A percentile compares a stretch with the other conserved stretches of the same genome.
phyloP scores from a whole-genome alignment of 2,329 filamentous ascomycete species.

The Ascochyta rabiei region DNA sequence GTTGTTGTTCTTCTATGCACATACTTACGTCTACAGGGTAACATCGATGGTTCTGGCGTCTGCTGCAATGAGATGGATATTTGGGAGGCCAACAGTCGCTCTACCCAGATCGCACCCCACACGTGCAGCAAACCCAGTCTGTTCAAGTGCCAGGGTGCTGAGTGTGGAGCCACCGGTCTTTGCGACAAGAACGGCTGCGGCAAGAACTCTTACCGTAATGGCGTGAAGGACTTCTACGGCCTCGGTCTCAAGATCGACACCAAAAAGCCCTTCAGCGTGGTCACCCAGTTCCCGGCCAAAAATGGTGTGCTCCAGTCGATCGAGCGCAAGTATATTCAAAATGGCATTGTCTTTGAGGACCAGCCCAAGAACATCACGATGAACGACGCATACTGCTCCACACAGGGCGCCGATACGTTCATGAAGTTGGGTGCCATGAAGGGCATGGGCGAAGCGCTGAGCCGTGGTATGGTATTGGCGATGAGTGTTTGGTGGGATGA shows the following conservation, averaged over 20 bases:
- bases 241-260: slow-evolving; percentile 60
- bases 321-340: slow-evolving; percentile 69
- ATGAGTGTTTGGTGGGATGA: slow-evolving; percentile 64
- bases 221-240: slow-evolving; percentile 38
- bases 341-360: slow-evolving; percentile 65
- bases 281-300: slow-evolving; percentile 70
- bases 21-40: slow-evolving; percentile 50
- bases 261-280: slow-evolving; percentile 65
- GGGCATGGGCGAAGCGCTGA: slow-evolving; percentile 56
- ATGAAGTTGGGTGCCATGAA: slow-evolving; percentile 50
- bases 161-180: slow-evolving; percentile 44
- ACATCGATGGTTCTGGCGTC: slow-evolving; percentile 52
- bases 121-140: slow-evolving; percentile 55
- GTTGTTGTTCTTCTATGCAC: slow-evolving; percentile 23
- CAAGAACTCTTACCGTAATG: slow-evolving; percentile 41
- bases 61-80: slow-evolving; percentile 65
- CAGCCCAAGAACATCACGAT: slow-evolving; percentile 48
- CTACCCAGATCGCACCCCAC: slow-evolving; percentile 57
- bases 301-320: slow-evolving; percentile 65
- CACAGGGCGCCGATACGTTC: slow-evolving; percentile 35
- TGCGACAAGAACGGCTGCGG: slow-evolving; percentile 47
- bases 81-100: slow-evolving; percentile 59
- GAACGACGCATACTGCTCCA: slow-evolving; percentile 39
- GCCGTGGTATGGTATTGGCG: slow-evolving; percentile 60
- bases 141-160: slow-evolving; percentile 51